phyloP scores from a whole-genome alignment of 495 filamentous ascomycete genomes.

The Aspergillus ellipticus region DNA sequence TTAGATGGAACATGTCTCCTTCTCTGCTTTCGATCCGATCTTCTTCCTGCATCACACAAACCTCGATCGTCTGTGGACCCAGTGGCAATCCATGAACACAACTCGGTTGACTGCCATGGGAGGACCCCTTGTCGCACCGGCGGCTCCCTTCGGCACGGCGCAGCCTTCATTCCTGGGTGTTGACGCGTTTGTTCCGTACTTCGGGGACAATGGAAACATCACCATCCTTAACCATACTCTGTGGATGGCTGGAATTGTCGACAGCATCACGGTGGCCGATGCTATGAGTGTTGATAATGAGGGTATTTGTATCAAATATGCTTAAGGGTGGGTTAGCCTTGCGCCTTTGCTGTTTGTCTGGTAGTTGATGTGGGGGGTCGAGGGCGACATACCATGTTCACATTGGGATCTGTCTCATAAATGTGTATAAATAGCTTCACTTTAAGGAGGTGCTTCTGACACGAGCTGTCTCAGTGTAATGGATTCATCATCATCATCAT shows the following conservation, averaged over 20 bases:
- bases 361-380: no score
- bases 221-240: background rate
- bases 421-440: no score
- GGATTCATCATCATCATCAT: no score
- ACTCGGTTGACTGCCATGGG: background rate
- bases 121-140: background rate
- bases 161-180: background rate
- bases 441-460: no score
- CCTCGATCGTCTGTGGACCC: background rate
- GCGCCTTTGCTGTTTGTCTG: no score
- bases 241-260: background rate
- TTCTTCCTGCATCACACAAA: background rate
- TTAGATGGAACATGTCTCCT: background rate
- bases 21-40: background rate
- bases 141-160: background rate
- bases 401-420: no score
- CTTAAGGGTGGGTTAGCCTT: background rate
- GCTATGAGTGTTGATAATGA: background rate
- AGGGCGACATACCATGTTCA: no score
- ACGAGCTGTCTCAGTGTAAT: no score
- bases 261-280: background rate
- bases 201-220: background rate
- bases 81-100: background rate
- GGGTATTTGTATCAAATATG: background rate
- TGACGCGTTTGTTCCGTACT: background rate